A percentile compares a stretch with the other conserved stretches of the same genome.
Evolutionary conservation across 805 yeast species (phyloP).

Genomic region (Metschnikowia sp.): DNA sequence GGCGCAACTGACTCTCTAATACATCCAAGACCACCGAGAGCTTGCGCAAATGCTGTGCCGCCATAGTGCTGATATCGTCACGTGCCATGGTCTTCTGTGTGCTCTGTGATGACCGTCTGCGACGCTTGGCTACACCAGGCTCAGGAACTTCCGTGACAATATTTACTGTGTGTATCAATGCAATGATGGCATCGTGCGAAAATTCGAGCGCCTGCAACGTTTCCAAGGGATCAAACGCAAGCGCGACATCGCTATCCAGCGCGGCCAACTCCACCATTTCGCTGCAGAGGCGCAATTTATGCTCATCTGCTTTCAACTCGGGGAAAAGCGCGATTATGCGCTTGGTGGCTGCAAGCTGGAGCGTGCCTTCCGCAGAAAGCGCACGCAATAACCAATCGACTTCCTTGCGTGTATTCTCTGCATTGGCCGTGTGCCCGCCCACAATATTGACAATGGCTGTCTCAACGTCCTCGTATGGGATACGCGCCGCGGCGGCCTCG

Average conservation of each 20-base stretch:
- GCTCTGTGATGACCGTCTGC: conserved; percentile 77
- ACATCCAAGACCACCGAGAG: conserved; percentile 78
- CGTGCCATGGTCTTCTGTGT: conserved; percentile 72
- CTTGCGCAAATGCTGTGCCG: conserved; percentile 73
- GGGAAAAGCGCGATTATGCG: conserved; percentile 57
- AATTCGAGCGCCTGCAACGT: conserved; percentile 54
- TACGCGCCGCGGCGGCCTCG: conserved; percentile 44
- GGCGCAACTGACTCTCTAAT: conserved; percentile 51
- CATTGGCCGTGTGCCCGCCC: conserved; percentile 45
- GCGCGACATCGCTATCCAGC: conserved; percentile 27
- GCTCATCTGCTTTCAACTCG: conserved; percentile 49
- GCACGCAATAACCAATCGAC: conserved; percentile 58
- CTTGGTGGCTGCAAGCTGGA: conserved; percentile 44
- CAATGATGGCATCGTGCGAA: conserved; percentile 53
- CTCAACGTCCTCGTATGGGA: conserved; percentile 55
- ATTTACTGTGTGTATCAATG: conserved; percentile 57
- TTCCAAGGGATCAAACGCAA: conserved; percentile 38
- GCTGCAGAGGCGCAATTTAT: conserved; percentile 51
- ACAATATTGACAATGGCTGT: conserved; percentile 53
- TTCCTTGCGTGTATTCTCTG: conserved; percentile 48
- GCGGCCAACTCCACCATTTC: conserved; percentile 54
- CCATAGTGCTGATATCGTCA: conserved; percentile 68
- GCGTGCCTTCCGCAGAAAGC: conserved; percentile 29
- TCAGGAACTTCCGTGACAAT: conserved; percentile 47
- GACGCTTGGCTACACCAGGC: conserved; percentile 62